Evolutionary conservation across 2,329 filamentous ascomycete species (phyloP), one percentile per base, ranked within the genome.

Genomic region (Didymella sp.): DNA sequence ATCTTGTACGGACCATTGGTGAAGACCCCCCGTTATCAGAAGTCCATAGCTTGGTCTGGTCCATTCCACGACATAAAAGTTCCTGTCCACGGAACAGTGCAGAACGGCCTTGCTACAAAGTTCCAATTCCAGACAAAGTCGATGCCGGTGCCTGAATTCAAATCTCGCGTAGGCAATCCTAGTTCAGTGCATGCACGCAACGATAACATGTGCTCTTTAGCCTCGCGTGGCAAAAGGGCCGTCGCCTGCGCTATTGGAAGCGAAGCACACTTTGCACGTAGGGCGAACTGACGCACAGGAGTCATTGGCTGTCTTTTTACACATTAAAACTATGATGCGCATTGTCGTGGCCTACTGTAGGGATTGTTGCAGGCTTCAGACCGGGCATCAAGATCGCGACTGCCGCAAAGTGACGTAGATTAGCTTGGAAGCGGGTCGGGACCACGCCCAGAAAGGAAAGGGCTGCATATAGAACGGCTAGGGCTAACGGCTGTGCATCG

Each of bases 341-440:
- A 12, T 43, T 17, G 3, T 25, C 24, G 42, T n/a, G 15, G 8
- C n/a, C n/a, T n/a, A n/a, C n/a, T 25, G 48, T 43, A 48, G 38
- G 43, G 48, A 31, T 51, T 27, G 15, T 43, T 33, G 37, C 47
- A 51, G 42, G 42, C 48, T 57, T 46, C 53, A 51, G 43, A 38
- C 35, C 21, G 38, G 11, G 48, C 30, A 57, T 25, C 38, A 41
- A 28, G 38, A 35, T 35, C 22, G 43, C 43, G n/a, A 46, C 42
- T 25, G 25, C 31, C 21, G 24, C 24, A 24, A 15, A 48, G 27
- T 57, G 54, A 57, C 48, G 54, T 48, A 38, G 12, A 33, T 37
- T 11, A 28, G 30, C 37, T 13, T 31, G 25, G 9, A 38, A 48
- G 48, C 49, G 37, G 48, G 43, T 52, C 49, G 44, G 37, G 11